Evolutionary conservation across 2,329 filamentous ascomycete genomes (phyloP), one percentile per base, ranked within the genome.

Genomic region (Arthrobotrys musiformis): DNA sequence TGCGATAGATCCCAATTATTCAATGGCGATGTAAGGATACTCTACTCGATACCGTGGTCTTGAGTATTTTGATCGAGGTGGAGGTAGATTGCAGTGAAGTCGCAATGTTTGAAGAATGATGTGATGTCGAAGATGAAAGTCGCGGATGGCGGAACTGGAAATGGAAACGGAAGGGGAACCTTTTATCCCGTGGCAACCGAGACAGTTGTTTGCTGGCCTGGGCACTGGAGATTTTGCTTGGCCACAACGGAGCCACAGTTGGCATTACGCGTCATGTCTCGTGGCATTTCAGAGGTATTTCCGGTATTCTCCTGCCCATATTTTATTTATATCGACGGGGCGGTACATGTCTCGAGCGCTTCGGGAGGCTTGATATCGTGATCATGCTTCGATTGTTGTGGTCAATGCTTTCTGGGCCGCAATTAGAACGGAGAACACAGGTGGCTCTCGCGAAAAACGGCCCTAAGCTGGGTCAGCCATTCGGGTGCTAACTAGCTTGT

Each of bases 181-280:
- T 70, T 69, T 77, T 70, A 70, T 77, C 52, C 73, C 44, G 61
- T 48, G 24, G 19, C 60, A 40, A 40, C 61, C 46, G 26, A 52
- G 56, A 37, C 30, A 44, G 28, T 44, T 26, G 40, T 37, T 44
- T 62, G 58, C 42, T 54, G 61, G 56, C 35, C 54, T 54, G 56
- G 60, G 30, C 2, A n/a, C n/a, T n/a, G n/a, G n/a, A n/a, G n/a
- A n/a, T n/a, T 30, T 74, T 44, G 50, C 72, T 76, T 76, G 70
- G 70, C 70, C 62, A 52, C 69, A 56, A 30, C 44, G 40, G 40
- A 62, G 63, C 30, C 69, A 73, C 61, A 66, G 69, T 54, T 69
- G 62, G 58, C 56, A 69, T 76, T 70, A 77, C 73, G 73, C 73
- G 73, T 66, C 72, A 62, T 67, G 61, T 52, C 54, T 58, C 33